These are phyloP conservation scores for Sindora glabra DNA, from an alignment of 306 rosid species.

Conservation along the genomic window DNA sequence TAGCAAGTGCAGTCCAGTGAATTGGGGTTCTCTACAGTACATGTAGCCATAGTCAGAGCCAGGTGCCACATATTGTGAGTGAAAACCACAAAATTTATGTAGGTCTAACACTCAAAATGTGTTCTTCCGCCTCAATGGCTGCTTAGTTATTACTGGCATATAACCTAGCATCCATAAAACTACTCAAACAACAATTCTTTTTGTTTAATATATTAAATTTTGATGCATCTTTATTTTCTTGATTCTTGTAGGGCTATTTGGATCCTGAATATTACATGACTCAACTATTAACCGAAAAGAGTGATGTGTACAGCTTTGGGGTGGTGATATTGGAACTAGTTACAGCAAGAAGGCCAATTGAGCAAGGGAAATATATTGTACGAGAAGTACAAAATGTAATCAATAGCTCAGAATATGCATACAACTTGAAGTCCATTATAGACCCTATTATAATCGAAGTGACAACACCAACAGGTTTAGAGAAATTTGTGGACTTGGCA, in stretches of 20 bases:
- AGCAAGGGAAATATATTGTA: constrained; percentile 57
- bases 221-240: background rate
- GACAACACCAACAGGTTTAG: constrained; percentile 39
- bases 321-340: constrained; percentile 65
- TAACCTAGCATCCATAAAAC: no score
- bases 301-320: constrained; percentile 74
- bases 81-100: no score
- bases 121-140: no score
- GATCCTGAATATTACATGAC: constrained; percentile 56
- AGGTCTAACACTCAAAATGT: no score
- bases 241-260: constrained; percentile 53
- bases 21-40: no score
- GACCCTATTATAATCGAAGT: constrained; percentile 35
- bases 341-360: constrained; percentile 66
- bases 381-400: constrained; percentile 45
- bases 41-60: no score
- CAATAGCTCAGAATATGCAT: constrained; percentile 45
- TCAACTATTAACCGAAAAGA: constrained; percentile 58
- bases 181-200: no score
- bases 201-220: background rate
- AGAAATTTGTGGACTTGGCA: constrained; percentile 49
- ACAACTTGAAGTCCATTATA: constrained; percentile 40
- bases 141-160: no score
- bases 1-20: no score
- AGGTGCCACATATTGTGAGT: no score